Evolutionary conservation across 768 basidiomycete species (phyloP), one percentile per base, ranked within the genome.

Genomic region (Dendrothele bispora): DNA sequence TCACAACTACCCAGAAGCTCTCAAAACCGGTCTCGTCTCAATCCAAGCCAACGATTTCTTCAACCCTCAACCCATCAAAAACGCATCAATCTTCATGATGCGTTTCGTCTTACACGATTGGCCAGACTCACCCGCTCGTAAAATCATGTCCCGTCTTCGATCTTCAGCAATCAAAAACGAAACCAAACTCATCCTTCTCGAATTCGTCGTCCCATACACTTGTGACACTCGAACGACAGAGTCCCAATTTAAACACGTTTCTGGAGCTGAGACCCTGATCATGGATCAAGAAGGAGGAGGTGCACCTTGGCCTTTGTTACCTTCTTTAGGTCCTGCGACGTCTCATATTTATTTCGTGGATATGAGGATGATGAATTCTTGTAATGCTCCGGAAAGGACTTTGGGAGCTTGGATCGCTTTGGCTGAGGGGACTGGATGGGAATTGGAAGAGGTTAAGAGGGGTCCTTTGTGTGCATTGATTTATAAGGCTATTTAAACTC

Each of bases 101-200:
- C 49, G 58, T 15, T n/a, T 28, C 32, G 52, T 58, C 42, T 37
- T 63, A 30, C 62, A 63, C 44, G 61, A 63, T 39, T 54, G 53
- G 53, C 40, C 50, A 3, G 46, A 54, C 25, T 27, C 37, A 6
- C 39, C 38, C 35, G 50, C 53, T 7, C 40, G 46, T 32, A 40
- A 42, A 21, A 60, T 59, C 36, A 43, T 60, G 29, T 52, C 53
- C 2, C 43, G 55, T 12, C 35, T 46, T 5, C 50, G 41, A 21
- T 39, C 28, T 21, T 50, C 53, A 6, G 50, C 50, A 7, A n/a
- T 25, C 29, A n/a, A n/a, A n/a, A 28, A 50, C 2, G n/a, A 17
- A 8, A 30, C 51, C 28, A 51, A 47, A 27, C 45, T 51, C 14
- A 26, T 54, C 6, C 15, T 54, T 14, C 35, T 51, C 25, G 53